These are phyloP conservation scores for Epichloe coenophiala DNA, from an alignment of 2,329 filamentous ascomycete genomes.

Conservation along the genomic window DNA sequence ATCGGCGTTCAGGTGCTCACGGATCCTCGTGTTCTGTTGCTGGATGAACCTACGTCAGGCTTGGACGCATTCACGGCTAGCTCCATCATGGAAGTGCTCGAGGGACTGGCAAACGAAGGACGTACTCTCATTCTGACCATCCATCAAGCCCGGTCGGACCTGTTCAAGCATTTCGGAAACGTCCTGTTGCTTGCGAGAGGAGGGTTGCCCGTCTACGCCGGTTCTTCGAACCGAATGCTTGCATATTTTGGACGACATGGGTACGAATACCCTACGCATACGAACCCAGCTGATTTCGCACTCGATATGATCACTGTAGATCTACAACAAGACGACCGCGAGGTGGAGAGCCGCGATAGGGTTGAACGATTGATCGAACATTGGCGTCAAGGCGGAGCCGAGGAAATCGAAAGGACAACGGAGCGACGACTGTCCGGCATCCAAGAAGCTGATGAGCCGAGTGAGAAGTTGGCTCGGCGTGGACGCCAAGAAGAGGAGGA, in stretches of 20 bases:
- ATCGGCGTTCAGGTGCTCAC: constrained; percentile 69
- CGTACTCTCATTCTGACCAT: constrained; percentile 66
- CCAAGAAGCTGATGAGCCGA: constrained; percentile 15
- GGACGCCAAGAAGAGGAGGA: background rate
- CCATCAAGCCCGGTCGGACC: constrained; percentile 61
- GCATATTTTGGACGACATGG: constrained; percentile 47
- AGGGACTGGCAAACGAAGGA: constrained; percentile 57
- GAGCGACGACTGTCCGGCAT: constrained; percentile 14
- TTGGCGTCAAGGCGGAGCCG: constrained; percentile 30
- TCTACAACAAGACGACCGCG: constrained; percentile 49
- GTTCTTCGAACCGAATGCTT: constrained; percentile 49
- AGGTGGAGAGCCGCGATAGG: constrained; percentile 47
- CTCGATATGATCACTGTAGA: constrained; percentile 67
- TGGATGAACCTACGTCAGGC: constrained; percentile 67
- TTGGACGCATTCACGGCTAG: constrained; percentile 66
- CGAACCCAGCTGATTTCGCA: constrained; percentile 67
- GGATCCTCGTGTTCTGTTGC: constrained; percentile 56
- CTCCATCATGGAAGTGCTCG: constrained; percentile 63
- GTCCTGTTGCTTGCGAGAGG: constrained; percentile 58
- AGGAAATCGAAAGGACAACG: constrained; percentile 3
- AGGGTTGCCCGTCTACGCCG: constrained; percentile 55
- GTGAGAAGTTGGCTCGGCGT: constrained; percentile 4
- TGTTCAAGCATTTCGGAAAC: constrained; percentile 60
- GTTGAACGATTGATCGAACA: constrained; percentile 47
- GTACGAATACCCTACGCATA: constrained; percentile 51